Base-by-base conservation (phyloP, 129 eudicot genomes). In the Erigeron canadensis region DNA sequence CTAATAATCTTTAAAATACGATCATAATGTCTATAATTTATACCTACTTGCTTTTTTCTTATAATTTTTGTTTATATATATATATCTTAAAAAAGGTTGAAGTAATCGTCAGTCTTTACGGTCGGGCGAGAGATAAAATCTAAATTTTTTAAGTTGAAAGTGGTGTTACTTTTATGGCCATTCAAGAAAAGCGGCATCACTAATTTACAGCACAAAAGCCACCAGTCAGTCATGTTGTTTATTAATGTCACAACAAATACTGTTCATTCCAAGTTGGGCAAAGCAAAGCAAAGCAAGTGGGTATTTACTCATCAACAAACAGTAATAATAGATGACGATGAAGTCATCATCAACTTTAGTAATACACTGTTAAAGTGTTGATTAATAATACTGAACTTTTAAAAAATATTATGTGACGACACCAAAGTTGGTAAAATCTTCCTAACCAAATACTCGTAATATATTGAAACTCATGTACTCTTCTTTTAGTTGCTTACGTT, bases 171-270 rank as follows among this genome's bases (percentile, higher is more conserved):
- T 38, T 63, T 50, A 61, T 21, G 58, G 37, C 65, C 74, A 76
- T 28, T 40, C 71, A 17, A 76, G 80, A 40, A 63, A 76, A 69
- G 50, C 70, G 77, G 64, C 54, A 18, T 28, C 1, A 28, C 1
- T 65, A 65, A 74, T 69, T 53, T 60, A 56, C 57, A 69, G 38
- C 69, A 12, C 63, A 81, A 65, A 76, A 71, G 75, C 78, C 85
- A 76, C 78, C 81, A 76, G 34, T 28, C 34, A 28, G 34, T n/a
- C n/a, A 76, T 81, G 75, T 62, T 81, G 77, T 73, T 59, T 42
- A n/a, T 55, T 28, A 12, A 16, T 73, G 69, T 67, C 80, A 67
- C 53, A 58, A 42, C 1, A 28, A 28, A 76, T 67, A 51, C 17
- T 43, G 64, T 41, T 69, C 56, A 39, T 41, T 63, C 16, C 11